A percentile compares a stretch with the other conserved stretches of the same genome.
Conservation (phyloP, 495 filamentous ascomycete genomes). For the Parathielavia hyrcaniae region DNA sequence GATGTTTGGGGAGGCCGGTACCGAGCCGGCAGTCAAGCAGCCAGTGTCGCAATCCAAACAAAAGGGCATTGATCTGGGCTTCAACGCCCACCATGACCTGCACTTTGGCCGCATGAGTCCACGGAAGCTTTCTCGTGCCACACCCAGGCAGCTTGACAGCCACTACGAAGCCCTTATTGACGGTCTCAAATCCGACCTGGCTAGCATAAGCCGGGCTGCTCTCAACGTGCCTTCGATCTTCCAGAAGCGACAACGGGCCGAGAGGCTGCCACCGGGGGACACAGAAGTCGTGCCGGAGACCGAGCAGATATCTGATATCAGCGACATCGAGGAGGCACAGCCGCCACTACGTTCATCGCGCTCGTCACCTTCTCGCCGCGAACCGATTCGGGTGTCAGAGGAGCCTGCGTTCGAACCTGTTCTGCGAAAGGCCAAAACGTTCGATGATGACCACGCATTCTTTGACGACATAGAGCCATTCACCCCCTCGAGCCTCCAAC, state of each 20-base stretch:
- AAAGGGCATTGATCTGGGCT: constrained; percentile 45
- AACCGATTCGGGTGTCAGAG: constrained; percentile 12
- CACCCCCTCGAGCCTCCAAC: constrained; percentile 18
- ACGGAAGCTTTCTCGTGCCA: constrained; percentile 23
- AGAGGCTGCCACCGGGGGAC: constrained; percentile 13
- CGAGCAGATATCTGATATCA: constrained; percentile 43
- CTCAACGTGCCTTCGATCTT: constrained; percentile 23
- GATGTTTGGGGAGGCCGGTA: constrained; percentile 38
- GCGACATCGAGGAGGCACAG: constrained; percentile 40
- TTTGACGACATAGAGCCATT: neutral
- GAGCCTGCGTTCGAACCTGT: constrained; percentile 21
- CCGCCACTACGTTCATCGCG: constrained; percentile 10
- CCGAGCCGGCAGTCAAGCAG: constrained; percentile 14
- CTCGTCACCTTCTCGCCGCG: constrained; percentile 17
- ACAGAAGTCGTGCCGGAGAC: constrained; percentile 11
- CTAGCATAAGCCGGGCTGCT: constrained; percentile 20
- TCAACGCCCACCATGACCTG: constrained; percentile 43
- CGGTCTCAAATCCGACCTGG: constrained; percentile 39
- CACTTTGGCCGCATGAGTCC: constrained; percentile 28
- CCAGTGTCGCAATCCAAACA: constrained; percentile 24
- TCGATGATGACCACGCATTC: constrained; percentile 13
- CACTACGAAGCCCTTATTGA: constrained; percentile 43
- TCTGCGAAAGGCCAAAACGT: constrained; percentile 19
- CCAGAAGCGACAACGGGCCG: constrained; percentile 19
- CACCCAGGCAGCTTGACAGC: constrained; percentile 21